Conservation (phyloP, 75 land plant genomes). For the Cryptomeria japonica region DNA sequence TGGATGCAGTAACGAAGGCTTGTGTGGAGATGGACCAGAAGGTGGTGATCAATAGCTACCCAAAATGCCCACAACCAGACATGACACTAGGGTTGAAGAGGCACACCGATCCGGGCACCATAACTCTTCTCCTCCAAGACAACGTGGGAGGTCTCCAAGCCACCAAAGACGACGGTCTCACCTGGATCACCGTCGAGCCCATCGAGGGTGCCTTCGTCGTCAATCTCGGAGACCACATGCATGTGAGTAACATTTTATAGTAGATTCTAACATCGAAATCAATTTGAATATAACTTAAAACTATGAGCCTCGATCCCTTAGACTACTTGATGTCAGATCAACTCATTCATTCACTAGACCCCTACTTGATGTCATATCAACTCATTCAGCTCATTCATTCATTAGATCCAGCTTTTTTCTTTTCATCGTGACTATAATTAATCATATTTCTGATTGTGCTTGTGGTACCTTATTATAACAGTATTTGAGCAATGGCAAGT, state of each 20-base stretch:
- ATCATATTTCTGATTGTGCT: too few relatives aligned
- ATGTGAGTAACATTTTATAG: conserved; percentile 32
- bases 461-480: not conserved
- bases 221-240: conserved; percentile 75
- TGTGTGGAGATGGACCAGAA: conserved; percentile 63
- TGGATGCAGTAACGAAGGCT: not conserved
- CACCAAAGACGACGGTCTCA: conserved; percentile 46
- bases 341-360: too few relatives aligned
- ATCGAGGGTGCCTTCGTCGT: conserved; percentile 67
- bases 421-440: not conserved
- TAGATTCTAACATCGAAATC: too few relatives aligned
- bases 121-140: conserved; percentile 65
- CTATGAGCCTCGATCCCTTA: too few relatives aligned
- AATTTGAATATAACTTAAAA: too few relatives aligned
- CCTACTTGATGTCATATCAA: too few relatives aligned
- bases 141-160: conserved; percentile 76
- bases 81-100: conserved; percentile 65
- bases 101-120: conserved; percentile 72
- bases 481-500: conserved; percentile 52
- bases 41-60: conserved; percentile 63
- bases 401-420: too few relatives aligned
- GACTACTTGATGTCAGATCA: too few relatives aligned
- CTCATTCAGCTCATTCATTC: too few relatives aligned
- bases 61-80: conserved; percentile 69
- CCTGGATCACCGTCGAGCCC: conserved; percentile 75